Percentiles rank a stretch among this genome's conserved stretches.
Evolutionary conservation across 139 green algal genomes (phyloP).

Genomic region (Tetradesmus obliquus): DNA sequence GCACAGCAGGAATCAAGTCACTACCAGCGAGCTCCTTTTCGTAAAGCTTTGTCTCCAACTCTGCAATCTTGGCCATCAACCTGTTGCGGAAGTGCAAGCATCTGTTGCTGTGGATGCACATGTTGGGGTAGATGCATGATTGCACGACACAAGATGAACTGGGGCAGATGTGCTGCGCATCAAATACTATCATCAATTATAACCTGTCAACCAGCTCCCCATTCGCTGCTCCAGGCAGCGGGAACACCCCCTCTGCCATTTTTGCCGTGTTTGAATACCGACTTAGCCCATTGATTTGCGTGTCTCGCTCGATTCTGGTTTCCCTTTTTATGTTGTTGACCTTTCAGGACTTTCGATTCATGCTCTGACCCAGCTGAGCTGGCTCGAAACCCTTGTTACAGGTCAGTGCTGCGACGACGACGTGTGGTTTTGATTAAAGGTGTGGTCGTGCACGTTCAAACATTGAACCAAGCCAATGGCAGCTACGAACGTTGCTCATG

Average conservation of each 20-base stretch:
- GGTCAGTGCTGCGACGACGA: no score
- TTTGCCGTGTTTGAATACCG: neutral
- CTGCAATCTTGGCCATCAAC: constrained; percentile 43
- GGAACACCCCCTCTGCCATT: constrained; percentile 20
- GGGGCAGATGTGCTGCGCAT: no score
- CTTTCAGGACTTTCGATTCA: no score
- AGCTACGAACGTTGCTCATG: neutral
- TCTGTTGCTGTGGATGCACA: neutral
- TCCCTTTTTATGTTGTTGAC: no score
- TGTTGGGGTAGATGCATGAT: neutral
- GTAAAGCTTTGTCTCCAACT: constrained; percentile 31
- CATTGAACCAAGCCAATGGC: no score
- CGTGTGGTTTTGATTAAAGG: no score
- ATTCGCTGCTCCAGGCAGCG: neutral
- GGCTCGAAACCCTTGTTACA: no score
- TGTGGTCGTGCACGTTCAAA: no score
- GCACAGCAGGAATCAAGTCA: constrained; percentile 27
- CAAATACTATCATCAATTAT: neutral
- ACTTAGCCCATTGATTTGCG: neutral
- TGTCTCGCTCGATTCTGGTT: neutral
- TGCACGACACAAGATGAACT: neutral
- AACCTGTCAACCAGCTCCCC: neutral
- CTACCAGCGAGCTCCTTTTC: constrained; percentile 5
- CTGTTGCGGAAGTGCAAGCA: constrained; percentile 7
- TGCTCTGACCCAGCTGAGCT: no score